These are phyloP conservation scores for Exidia glandulosa DNA, from an alignment of 768 basidiomycete species.

Conservation along the genomic window DNA sequence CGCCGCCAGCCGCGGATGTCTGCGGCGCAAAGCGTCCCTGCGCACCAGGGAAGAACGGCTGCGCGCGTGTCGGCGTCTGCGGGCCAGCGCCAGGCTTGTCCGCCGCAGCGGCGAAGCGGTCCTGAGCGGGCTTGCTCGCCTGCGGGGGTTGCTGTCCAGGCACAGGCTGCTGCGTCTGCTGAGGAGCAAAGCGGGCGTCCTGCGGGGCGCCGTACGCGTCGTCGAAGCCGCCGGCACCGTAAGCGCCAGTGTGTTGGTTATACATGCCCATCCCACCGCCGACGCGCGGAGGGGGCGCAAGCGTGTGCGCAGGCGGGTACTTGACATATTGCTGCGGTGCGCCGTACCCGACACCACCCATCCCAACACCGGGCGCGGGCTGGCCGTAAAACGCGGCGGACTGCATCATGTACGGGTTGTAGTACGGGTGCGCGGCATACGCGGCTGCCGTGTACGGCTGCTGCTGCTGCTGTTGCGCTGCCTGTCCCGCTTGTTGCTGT, in stretches of 20 bases:
- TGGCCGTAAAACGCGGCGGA: neutral
- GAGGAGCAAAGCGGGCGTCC: slow-evolving; percentile 37
- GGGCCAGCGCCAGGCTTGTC: slow-evolving; percentile 50
- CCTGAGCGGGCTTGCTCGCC: slow-evolving; percentile 33
- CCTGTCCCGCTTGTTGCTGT: slow-evolving; percentile 17
- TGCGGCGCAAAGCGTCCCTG: neutral
- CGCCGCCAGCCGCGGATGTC: neutral
- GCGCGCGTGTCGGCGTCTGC: neutral
- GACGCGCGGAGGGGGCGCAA: neutral
- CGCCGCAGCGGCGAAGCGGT: slow-evolving; percentile 33
- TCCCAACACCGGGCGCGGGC: neutral
- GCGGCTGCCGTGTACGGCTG: neutral
- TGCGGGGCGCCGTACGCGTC: slow-evolving; percentile 37
- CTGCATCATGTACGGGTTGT: slow-evolving; percentile 38
- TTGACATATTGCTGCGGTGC: neutral
- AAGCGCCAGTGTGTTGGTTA: neutral
- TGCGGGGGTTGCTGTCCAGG: slow-evolving; percentile 29
- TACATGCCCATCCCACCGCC: neutral
- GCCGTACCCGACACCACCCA: neutral
- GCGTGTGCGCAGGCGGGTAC: neutral
- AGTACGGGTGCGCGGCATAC: slow-evolving; percentile 25
- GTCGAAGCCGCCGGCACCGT: slow-evolving; percentile 18
- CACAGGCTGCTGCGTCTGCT: slow-evolving; percentile 12
- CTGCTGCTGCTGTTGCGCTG: neutral
- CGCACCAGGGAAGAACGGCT: neutral